Base-by-base conservation (phyloP, 768 basidiomycete species). In the Suillus alpinus region DNA sequence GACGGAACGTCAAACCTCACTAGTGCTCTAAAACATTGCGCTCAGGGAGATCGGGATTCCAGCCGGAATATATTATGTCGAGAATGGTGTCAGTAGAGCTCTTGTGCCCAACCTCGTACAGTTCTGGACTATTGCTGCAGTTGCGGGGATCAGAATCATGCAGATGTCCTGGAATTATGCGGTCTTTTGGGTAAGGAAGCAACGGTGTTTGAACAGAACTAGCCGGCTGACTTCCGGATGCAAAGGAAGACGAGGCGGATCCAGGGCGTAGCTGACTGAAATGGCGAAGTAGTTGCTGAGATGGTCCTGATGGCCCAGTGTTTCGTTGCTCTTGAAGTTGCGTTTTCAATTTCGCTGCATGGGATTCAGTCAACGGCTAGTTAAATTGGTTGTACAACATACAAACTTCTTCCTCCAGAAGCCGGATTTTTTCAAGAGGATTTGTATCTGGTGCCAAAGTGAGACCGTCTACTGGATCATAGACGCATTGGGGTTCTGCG, bases 21-120 rank as follows among this genome's bases (percentile, higher is more conserved):
- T 90, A 91, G 73, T 91, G 90, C 65, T 86, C 83, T 34, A 94
- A 78, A 16, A 85, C 80, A 23, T 82, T 73, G 29, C 89, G 92
- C 64, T 91, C 87, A 46, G 92, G 92, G 13, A 94, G 78, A 67
- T 94, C 92, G 31, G 91, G 83, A 73, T 93, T 90, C 92, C 92
- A 94, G 1, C 92, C 92, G 20, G 85, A 82, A 67, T 86, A 85
- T 13, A 92, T 76, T 43, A 94, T 73, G 52, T 88, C 85, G 75
- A 86, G 79, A 65, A 87, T 80, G 4, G 83, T 79, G 66, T 87
- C 84, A 2, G 82, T 67, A 40, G 72, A 76, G 46, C 75, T 71
- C 62, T 78, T 77, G 56, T 74, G 73, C 53, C 71, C 73, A 49
- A 69, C 63, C 20, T 76, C 73, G 32, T 69, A 75, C 32, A 80